A percentile compares a stretch with the other conserved stretches of the same genome.
These are phyloP conservation scores for Blastosporella zonata DNA, from an alignment of 1,284 basidiomycete genomes.

Conservation along the genomic window DNA sequence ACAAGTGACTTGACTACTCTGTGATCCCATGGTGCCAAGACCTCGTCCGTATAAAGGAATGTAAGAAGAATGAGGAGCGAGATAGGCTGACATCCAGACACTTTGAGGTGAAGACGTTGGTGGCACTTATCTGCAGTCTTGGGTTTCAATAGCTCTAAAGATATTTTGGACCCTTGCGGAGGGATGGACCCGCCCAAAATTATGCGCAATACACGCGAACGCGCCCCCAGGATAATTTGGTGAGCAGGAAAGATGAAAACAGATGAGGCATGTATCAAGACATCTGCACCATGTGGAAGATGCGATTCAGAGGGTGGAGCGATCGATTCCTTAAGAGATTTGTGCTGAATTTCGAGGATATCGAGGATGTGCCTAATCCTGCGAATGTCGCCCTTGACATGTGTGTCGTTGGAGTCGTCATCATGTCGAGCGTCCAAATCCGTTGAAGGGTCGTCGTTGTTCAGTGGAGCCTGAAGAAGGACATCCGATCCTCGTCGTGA, in stretches of 20 bases:
- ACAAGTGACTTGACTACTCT: conserved; percentile 58
- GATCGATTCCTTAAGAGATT: conserved; percentile 22
- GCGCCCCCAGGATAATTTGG: conserved; percentile 59
- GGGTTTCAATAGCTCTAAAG: conserved; percentile 26
- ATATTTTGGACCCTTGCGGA: conserved; percentile 30
- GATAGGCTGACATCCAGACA: conserved; percentile 58
- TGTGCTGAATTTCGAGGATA: conserved; percentile 34
- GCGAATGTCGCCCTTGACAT: conserved; percentile 48
- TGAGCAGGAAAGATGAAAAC: conserved; percentile 61
- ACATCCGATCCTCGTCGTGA: conserved; percentile 5
- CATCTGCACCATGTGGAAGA: conserved; percentile 58
- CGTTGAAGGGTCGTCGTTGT: conserved; percentile 27
- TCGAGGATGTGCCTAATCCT: conserved; percentile 39
- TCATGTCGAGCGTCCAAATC: conserved; percentile 14
- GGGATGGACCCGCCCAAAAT: conserved; percentile 39
- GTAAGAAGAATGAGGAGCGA: conserved; percentile 77
- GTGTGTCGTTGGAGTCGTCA: conserved; percentile 40
- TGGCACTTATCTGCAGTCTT: background rate
- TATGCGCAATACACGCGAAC: conserved; percentile 49
- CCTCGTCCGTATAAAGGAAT: conserved; percentile 86
- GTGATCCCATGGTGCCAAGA: conserved; percentile 84
- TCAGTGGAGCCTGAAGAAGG: conserved; percentile 14
- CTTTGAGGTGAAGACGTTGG: conserved; percentile 10
- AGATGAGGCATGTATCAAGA: conserved; percentile 45
- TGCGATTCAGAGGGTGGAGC: conserved; percentile 11